Percentiles rank a stretch among this genome's conserved stretches.
Conservation (phyloP, 768 basidiomycete species). For the Boletus barrowsii region DNA sequence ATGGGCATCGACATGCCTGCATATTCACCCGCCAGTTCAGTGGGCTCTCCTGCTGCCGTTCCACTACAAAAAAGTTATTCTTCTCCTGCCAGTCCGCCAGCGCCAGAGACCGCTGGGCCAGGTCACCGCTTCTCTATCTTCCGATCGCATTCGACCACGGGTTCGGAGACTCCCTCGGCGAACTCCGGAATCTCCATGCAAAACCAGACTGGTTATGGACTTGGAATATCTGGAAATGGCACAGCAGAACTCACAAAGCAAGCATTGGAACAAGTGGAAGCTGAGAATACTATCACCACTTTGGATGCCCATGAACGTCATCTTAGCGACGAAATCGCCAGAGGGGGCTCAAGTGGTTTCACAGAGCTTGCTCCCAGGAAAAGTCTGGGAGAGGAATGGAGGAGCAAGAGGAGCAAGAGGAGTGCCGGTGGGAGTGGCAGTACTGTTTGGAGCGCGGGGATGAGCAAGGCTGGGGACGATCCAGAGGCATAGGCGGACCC, state of each 20-base stretch:
- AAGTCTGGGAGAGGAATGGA: slow-evolving; percentile 46
- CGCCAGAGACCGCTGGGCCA: slow-evolving; percentile 20
- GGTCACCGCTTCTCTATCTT: slow-evolving; percentile 70
- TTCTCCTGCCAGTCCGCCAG: slow-evolving; percentile 33
- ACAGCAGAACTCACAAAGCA: slow-evolving; percentile 61
- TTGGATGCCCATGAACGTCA: slow-evolving; percentile 76
- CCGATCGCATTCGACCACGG: slow-evolving; percentile 45
- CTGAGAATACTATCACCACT: slow-evolving; percentile 70
- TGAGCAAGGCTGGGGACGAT: slow-evolving; percentile 59
- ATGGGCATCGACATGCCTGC: slow-evolving; percentile 82
- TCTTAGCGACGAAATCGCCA: slow-evolving; percentile 71
- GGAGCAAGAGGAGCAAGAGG: slow-evolving; percentile 46
- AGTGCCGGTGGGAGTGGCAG: slow-evolving; percentile 68
- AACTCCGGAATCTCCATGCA: slow-evolving; percentile 41
- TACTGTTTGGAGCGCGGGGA: slow-evolving; percentile 86
- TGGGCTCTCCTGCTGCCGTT: slow-evolving; percentile 29
- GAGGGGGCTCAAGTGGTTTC: slow-evolving; percentile 70
- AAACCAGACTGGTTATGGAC: slow-evolving; percentile 33
- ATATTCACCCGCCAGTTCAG: slow-evolving; percentile 35
- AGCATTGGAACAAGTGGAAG: slow-evolving; percentile 76
- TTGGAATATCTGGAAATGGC: slow-evolving; percentile 27
- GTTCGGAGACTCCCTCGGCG: slow-evolving; percentile 48
- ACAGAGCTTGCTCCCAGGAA: slow-evolving; percentile 66
- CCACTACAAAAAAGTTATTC: slow-evolving; percentile 41
- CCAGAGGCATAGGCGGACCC: slow-evolving; percentile 29